phyloP scores from a whole-genome alignment of 2,329 filamentous ascomycete species.

The Fusarium haematococcum region DNA sequence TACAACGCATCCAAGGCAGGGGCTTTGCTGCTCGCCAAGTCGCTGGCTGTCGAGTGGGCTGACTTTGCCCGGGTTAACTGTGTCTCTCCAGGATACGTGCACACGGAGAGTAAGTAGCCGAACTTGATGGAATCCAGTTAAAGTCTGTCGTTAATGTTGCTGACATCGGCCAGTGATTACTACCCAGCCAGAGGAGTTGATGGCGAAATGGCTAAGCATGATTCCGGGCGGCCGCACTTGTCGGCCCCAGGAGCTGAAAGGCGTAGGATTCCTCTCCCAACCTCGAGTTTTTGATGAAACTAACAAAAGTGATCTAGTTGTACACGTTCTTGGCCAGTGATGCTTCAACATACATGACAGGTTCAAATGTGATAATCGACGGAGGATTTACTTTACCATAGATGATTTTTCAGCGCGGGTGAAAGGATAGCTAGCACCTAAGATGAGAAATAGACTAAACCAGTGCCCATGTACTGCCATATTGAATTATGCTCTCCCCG shows the following conservation, averaged over 20 bases:
- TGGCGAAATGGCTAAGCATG: slow-evolving; percentile 12
- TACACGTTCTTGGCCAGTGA: background rate
- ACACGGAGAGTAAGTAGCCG: slow-evolving; percentile 3
- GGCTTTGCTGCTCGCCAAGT: slow-evolving; percentile 63
- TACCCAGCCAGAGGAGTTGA: slow-evolving; percentile 8
- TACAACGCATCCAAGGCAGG: slow-evolving; percentile 58
- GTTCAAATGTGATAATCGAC: background rate
- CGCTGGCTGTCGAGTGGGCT: slow-evolving; percentile 78
- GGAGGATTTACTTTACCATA: background rate
- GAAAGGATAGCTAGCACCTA: background rate
- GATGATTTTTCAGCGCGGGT: background rate
- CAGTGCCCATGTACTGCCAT: too few species aligned
- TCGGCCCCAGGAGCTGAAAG: background rate
- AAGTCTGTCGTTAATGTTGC: too few species aligned
- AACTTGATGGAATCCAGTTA: too few species aligned
- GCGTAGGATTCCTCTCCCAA: background rate
- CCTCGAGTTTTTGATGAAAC: background rate
- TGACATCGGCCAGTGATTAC: background rate
- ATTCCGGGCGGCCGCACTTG: slow-evolving; percentile 9
- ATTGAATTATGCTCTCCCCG: too few species aligned
- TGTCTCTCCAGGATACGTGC: slow-evolving; percentile 68
- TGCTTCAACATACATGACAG: background rate
- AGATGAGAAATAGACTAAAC: background rate
- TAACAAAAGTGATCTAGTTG: background rate
- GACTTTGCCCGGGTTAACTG: slow-evolving; percentile 76